Evolutionary conservation across 2,329 filamentous ascomycete species (phyloP), one percentile per base, ranked within the genome.

Genomic region (Kalaharituber pfeilii): DNA sequence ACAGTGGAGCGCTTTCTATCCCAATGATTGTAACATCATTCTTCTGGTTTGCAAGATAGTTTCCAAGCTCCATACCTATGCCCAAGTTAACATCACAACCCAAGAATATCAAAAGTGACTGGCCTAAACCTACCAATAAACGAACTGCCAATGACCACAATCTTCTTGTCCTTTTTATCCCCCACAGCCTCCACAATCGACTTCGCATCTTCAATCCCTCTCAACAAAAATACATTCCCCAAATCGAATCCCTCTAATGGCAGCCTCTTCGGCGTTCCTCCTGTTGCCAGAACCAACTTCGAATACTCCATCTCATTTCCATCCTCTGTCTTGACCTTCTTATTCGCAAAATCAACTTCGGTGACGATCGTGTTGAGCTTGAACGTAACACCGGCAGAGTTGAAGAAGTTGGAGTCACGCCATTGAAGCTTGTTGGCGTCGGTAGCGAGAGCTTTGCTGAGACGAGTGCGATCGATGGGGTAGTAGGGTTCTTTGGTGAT

Each of bases 381-480:
- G 60, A 78, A 70, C n/a, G 76, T 71, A 9, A 83, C 71, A 15
- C 71, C 72, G 15, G 73, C 77, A 8, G 70, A 70, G 55, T 80
- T 80, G 68, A 85, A 96, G 77, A 84, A 95, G 29, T 81, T 78
- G 59, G 79, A 75, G 52, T 84, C 77, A 57, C 91, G 77, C 75
- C 81, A 83, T 42, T 82, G 79, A 44, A 94, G 70, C 70, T 94
- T 94, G 45, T 76, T 75, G 1, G 79, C 69, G 66, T 98, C 89
- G 5, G 84, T 79, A 58, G 95, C 76, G 11, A 98, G 74, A 0
- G 89, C 86, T 70, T 98, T 98, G 65, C 88, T 95, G 42, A 98
- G 76, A 73, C 96, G 96, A 9, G 91, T 86, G 20, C 91, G 80
- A 70, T 98, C 91, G 63, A 96, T 88, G 28, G 88, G 88, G 29